Evolutionary conservation across 1,284 basidiomycete species (phyloP), one percentile per base, ranked within the genome.

Genomic region (Ustilago trichophora): DNA sequence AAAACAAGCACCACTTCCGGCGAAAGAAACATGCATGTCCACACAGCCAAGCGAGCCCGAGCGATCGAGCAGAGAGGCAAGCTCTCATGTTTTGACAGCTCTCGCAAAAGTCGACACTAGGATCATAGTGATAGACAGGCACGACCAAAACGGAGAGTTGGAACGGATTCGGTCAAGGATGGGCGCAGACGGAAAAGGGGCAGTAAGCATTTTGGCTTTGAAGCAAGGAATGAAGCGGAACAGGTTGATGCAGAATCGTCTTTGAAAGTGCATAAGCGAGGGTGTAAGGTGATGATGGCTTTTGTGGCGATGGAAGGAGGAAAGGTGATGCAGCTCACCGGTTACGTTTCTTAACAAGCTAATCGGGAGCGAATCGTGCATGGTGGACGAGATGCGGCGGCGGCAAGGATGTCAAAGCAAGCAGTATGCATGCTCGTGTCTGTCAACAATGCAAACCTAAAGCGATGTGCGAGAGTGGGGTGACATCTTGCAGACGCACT

Each of bases 281-380:
- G 25, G n/a, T n/a, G 27, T 31, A 38, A 29, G 35, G 21, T 12
- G 22, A 21, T 19, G 32, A 24, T 15, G 10, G 38, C 33, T 34
- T 9, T 18, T n/a, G 16, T 16, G 24, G 21, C 29, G 25, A 21
- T n/a, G n/a, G n/a, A n/a, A n/a, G n/a, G n/a, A 31, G 15, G n/a
- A 24, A 38, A 41, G 36, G 27, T n/a, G 52, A 63, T 50, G 59
- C 59, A 56, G 43, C 59, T 42, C 53, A 62, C 42, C 35, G 44
- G 52, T 34, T 31, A 32, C 19, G 38, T 21, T 26, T n/a, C n/a
- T n/a, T n/a, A 21, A 8, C 27, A 29, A 34, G 9, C n/a, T 16
- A 37, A 43, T 41, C 38, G 24, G 43, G 44, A 48, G 52, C 24
- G 32, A 33, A 16, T 21, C 34, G 31, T 59, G 44, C 57, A 51